phyloP scores from a whole-genome alignment of 352 stramenopile species.

The Blastocystis sp. region DNA sequence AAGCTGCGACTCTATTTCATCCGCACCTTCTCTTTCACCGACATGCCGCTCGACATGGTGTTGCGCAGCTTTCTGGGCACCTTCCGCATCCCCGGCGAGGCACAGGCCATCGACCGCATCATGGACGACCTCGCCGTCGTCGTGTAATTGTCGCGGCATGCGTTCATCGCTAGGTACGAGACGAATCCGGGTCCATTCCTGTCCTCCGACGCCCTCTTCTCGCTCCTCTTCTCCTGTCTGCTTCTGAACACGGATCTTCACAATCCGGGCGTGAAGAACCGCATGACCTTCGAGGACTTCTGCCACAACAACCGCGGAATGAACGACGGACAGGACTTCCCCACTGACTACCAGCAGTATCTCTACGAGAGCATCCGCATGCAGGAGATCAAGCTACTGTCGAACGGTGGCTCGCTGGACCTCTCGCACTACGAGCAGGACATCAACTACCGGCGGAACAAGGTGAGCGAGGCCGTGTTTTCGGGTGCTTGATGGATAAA shows the following conservation, averaged over 20 bases:
- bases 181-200: constrained; percentile 50
- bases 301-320: constrained; percentile 90
- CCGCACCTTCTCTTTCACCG: constrained; percentile 82
- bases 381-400: constrained; percentile 84
- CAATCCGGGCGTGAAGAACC: constrained; percentile 76
- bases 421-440: constrained; percentile 57
- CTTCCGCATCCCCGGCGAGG: constrained; percentile 77
- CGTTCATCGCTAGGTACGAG: constrained; percentile 5
- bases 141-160: neutral
- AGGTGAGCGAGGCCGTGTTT: constrained; percentile 58
- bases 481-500: neutral
- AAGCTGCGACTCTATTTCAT: constrained; percentile 69
- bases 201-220: constrained; percentile 82
- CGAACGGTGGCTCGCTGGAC: constrained; percentile 60
- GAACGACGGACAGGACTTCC: constrained; percentile 85
- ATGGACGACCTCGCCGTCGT: constrained; percentile 42
- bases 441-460: constrained; percentile 56
- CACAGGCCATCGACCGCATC: constrained; percentile 54
- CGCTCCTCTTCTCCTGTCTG: constrained; percentile 87
- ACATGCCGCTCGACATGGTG: constrained; percentile 74
- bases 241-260: constrained; percentile 96
- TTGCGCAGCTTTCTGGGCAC: constrained; percentile 80
- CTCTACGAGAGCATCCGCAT: constrained; percentile 92
- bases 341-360: constrained; percentile 75
- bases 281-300: constrained; percentile 93